Conservation (phyloP, 768 basidiomycete genomes). For the Kwoniella newhampshirensis region DNA sequence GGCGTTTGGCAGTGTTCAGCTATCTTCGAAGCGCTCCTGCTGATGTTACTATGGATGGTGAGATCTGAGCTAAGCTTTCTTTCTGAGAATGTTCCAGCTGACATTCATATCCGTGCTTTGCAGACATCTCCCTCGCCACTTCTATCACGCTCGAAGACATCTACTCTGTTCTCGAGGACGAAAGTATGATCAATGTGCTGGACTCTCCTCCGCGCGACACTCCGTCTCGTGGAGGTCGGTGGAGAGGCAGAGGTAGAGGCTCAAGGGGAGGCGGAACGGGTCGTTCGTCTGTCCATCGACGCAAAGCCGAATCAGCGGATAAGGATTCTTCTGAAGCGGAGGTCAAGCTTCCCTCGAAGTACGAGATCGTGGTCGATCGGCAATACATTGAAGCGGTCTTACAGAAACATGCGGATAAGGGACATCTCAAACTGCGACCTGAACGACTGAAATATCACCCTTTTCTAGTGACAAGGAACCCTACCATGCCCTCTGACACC, state of each 20-base stretch:
- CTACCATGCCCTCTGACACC: constrained; percentile 11
- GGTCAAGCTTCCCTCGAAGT: constrained; percentile 47
- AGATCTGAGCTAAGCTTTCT: constrained; percentile 26
- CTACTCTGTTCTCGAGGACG: constrained; percentile 68
- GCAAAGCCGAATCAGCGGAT: constrained; percentile 8
- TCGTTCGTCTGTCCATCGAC: constrained; percentile 11
- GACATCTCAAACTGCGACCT: constrained; percentile 68
- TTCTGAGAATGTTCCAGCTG: not conserved
- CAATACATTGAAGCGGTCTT: constrained; percentile 67
- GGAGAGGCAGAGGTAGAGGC: constrained; percentile 3
- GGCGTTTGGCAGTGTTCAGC: constrained; percentile 83
- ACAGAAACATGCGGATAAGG: constrained; percentile 70
- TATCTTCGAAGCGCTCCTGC: constrained; percentile 67
- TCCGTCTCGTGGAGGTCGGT: constrained; percentile 5
- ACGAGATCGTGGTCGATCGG: constrained; percentile 73
- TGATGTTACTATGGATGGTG: constrained; percentile 73
- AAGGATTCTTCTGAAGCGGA: constrained; percentile 5
- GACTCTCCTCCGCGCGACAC: constrained; percentile 23
- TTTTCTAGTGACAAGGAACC: constrained; percentile 65
- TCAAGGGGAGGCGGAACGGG: constrained; percentile 15
- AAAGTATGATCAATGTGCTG: constrained; percentile 65
- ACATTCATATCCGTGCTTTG: not conserved
- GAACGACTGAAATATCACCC: constrained; percentile 94
- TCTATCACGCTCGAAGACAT: constrained; percentile 91
- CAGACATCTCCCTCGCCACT: constrained; percentile 78